Conservation (phyloP, 345 rosid species). For the Melaleuca quinquenervia region DNA sequence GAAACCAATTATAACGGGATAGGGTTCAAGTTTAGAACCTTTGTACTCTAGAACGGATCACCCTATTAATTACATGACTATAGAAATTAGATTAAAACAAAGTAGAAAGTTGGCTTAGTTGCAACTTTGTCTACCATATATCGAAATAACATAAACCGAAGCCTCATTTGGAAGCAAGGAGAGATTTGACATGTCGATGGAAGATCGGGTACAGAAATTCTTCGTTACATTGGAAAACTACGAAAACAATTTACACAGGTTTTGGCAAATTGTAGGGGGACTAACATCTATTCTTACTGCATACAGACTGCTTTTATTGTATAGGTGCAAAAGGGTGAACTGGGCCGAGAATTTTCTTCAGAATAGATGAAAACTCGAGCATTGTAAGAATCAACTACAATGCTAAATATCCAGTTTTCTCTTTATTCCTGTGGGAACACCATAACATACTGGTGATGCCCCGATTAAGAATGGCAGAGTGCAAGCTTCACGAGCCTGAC, state of each 20-base stretch:
- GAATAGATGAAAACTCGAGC: neutral
- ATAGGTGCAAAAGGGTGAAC: neutral
- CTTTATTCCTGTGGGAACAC: conserved; percentile 77
- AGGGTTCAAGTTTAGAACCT: too few relatives aligned
- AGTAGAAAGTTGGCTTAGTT: too few relatives aligned
- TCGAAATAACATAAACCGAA: neutral
- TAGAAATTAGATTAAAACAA: too few relatives aligned
- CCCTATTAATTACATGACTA: too few relatives aligned
- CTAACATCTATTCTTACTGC: neutral
- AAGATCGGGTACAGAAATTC: neutral
- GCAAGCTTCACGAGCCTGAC: conserved; percentile 68
- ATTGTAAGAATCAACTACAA: neutral
- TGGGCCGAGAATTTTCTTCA: neutral
- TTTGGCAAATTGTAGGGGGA: neutral
- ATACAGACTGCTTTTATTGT: neutral
- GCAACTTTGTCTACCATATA: neutral
- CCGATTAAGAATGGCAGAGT: conserved; percentile 64
- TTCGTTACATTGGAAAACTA: neutral
- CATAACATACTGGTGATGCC: conserved; percentile 93
- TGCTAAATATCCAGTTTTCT: conserved; percentile 18
- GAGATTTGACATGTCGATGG: neutral
- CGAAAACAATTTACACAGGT: neutral
- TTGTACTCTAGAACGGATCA: too few relatives aligned
- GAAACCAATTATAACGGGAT: too few relatives aligned
- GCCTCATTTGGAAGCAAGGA: neutral